Base-by-base conservation (phyloP, 495 filamentous ascomycete species). In the Immersiella caudata region DNA sequence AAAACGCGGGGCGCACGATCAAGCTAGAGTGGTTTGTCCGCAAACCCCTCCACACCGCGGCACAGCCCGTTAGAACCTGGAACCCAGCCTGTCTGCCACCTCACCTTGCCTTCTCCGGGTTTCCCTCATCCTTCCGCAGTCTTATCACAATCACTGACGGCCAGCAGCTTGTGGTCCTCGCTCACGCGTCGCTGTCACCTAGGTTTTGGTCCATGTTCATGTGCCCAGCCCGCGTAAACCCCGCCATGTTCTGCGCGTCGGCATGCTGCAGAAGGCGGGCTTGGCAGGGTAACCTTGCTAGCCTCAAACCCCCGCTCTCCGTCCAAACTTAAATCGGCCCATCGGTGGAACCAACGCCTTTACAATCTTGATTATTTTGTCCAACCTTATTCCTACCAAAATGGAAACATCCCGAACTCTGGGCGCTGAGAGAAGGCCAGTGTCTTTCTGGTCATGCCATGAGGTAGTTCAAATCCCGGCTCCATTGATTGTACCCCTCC, bases 211-310 rank as follows among this genome's bases (percentile, higher is more conserved):
- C 26, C 54, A 24, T 18, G 22, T 16, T 21, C 54, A 20, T 54
- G 1, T 6, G 12, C 14, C 54, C 11, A 57, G 54, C 54, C 54
- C 54, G 11, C 26, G 22, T 6, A 14, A 57, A 24, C 54, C 54
- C 54, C 54, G 54, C 54, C 54, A 57, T 21, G 22, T 26, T 57
- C 54, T 24, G 54, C 24, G 54, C 26, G n/a, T n/a, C n/a, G 54
- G 54, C 16, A 55, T 55, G 52, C 20, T 26, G 52, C 52, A 55
- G 3, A n/a, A 55, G 40, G 40, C 40, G 16, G 40, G 4, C 16
- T 46, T 12, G 24, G 24, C 52, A 55, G 52, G 52, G 52, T 55
- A 55, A 26, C 52, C 52, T 55, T 55, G 52, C 40, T 12, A 46
- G 40, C 40, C 52, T n/a, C 52, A 22, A 55, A 26, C 8, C 21